Base-by-base conservation (phyloP, 139 green algal genomes). In the Asterochloris erici region DNA sequence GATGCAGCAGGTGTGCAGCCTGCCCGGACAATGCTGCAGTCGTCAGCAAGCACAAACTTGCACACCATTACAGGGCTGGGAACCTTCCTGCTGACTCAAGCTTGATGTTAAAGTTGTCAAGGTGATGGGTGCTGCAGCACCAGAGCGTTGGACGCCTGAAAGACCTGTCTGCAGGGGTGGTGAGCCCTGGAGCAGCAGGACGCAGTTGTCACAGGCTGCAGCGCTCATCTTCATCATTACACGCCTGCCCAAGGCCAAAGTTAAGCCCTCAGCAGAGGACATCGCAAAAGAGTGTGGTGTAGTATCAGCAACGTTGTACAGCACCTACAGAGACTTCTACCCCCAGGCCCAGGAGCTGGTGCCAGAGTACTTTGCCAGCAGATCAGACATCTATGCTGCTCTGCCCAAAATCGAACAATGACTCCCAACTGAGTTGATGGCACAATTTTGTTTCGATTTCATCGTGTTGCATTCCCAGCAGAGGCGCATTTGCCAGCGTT, bases 201-300 rank as follows among this genome's bases (percentile, higher is more conserved):
- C 63, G 47, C 94, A 93, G 21, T 86, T 91, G 13, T 93, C 93
- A 24, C 86, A 95, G 21, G 94, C 92, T 10, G 93, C 88, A 9
- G 91, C 88, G 24, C 87, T 97, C 76, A 87, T 97, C 29, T 93
- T 89, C 81, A 85, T 93, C 74, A 86, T 95, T 38, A 86, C 87
- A 28, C 79, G 78, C 76, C 79, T 95, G 77, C 84, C 83, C 11
- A 29, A 64, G 23, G n/a, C 75, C 21, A 38, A 69, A 12, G 23
- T 73, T 27, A 74, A 68, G 16, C 64, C 38, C 10, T 63, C 54
- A 26, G n/a, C 60, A 24, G 23, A 60, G 79, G 26, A 27, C 6
- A 68, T 84, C 63, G 47, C 70, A 28, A 28, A 21, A 27, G 27
- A 21, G 23, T 78, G 69, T 73, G n/a, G 24, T 21, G 54, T 84